Evolutionary conservation across 2,329 filamentous ascomycete genomes (phyloP).

Genomic region (Huntiella moniliformis): DNA sequence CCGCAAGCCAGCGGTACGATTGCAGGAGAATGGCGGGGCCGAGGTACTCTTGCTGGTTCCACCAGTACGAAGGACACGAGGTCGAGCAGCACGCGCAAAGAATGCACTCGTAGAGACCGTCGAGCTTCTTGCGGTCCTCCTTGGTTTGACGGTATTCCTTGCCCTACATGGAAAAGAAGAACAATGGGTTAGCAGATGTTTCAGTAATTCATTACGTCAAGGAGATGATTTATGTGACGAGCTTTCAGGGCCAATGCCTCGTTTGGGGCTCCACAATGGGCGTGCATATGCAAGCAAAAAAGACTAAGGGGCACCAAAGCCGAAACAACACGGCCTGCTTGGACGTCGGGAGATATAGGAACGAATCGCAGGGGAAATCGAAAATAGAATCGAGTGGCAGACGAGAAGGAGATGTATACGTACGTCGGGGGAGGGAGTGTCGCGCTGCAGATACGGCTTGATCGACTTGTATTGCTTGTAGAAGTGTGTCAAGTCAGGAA

Average conservation of each 20-base stretch:
- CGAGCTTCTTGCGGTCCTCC: slow-evolving; percentile 87
- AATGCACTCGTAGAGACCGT: slow-evolving; percentile 97
- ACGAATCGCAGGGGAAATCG: not conserved
- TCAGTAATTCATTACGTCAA: not conserved
- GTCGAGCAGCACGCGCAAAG: slow-evolving; percentile 98
- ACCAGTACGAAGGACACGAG: slow-evolving; percentile 99
- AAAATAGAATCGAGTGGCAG: not conserved
- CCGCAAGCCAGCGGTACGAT: slow-evolving; percentile 92
- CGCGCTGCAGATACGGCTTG: slow-evolving; percentile 92
- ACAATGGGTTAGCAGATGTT: slow-evolving; percentile 1
- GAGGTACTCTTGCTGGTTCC: slow-evolving; percentile 97
- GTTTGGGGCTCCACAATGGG: not conserved
- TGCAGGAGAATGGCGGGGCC: slow-evolving; percentile 92
- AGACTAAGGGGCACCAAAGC: not conserved
- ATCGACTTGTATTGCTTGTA: slow-evolving; percentile 99
- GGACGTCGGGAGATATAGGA: not conserved
- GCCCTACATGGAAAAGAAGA: slow-evolving; percentile 34
- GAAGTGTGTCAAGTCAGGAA: slow-evolving; percentile 93
- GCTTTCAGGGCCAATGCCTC: not conserved
- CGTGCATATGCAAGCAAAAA: not conserved
- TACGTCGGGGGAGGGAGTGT: slow-evolving; percentile 68
- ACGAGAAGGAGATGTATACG: slow-evolving; percentile 20
- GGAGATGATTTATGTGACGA: not conserved
- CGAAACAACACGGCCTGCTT: not conserved
- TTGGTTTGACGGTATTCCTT: slow-evolving; percentile 83